Percentiles rank a stretch among this genome's conserved stretches.
Conservation (phyloP, 495 filamentous ascomycete species). For the Penicillium malachiteum region DNA sequence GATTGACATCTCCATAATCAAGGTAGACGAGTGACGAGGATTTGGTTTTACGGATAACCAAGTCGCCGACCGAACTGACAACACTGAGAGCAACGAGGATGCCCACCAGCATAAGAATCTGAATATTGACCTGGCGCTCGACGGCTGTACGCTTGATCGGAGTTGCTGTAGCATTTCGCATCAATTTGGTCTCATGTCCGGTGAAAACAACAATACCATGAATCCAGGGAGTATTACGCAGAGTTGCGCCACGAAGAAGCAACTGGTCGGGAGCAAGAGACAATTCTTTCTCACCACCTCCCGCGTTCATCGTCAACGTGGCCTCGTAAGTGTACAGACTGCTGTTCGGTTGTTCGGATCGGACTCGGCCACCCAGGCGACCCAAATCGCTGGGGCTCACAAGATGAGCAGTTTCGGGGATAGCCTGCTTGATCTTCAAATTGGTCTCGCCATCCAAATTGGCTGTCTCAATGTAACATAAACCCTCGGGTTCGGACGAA, state of each 20-base stretch:
- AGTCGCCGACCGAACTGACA: conserved; percentile 86
- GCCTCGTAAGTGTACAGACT: conserved; percentile 98
- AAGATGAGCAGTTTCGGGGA: conserved; percentile 86
- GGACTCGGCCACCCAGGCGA: conserved; percentile 78
- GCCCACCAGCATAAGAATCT: conserved; percentile 84
- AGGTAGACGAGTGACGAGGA: conserved; percentile 67
- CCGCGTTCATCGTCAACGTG: conserved; percentile 86
- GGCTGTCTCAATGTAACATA: conserved; percentile 99
- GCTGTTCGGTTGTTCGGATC: conserved; percentile 97
- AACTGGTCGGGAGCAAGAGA: conserved; percentile 79
- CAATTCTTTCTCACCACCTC: conserved; percentile 94
- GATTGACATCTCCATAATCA: conserved; percentile 55
- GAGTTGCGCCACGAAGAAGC: conserved; percentile 86
- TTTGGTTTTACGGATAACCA: conserved; percentile 68
- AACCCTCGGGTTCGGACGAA: conserved; percentile 92
- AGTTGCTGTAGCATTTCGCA: conserved; percentile 96
- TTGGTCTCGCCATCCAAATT: conserved; percentile 99
- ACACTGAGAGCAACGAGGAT: conserved; percentile 84
- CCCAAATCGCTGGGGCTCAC: conserved; percentile 87
- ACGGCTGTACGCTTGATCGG: conserved; percentile 98
- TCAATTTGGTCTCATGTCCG: conserved; percentile 97
- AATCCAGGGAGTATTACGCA: conserved; percentile 97
- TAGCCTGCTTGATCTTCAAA: conserved; percentile 97
- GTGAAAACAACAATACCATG: conserved; percentile 97
- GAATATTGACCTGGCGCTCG: conserved; percentile 86